Evolutionary conservation across 768 basidiomycete genomes (phyloP), one percentile per base, ranked within the genome.

Genomic region (Leucocoprinus leucothites): DNA sequence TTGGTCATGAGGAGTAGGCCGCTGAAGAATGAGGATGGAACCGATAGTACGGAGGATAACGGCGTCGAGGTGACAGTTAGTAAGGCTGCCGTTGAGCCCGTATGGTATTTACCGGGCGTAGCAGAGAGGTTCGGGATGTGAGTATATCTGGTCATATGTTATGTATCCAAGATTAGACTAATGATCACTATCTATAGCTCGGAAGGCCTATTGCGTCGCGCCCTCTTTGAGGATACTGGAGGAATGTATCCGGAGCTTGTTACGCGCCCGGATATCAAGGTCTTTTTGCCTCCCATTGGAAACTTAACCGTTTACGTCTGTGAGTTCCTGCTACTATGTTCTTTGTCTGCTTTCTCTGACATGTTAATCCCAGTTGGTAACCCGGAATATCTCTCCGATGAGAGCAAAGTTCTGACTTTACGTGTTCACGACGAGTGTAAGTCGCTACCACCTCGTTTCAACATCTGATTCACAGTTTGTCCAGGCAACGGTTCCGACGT

Each of bases 231-330:
- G 67, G 96, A 97, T 60, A 96, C 93, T 0, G 94, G 92, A 62
- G 93, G 94, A 64, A 93, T 92, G 89, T 94, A 91, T 68, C 94
- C 95, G 2, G 96, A 98, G 63, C 81, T 98, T 26, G 87, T 98
- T 64, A 98, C 96, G 5, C 85, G 94, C 19, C 90, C 94, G 0
- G 96, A 98, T 64, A 88, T 98, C 76, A 95, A 95, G 67, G 82
- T 94, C 19, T 98, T 97, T 79, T 78, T 98, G 0, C 96, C 96
- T 0, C 96, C 96, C 0, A 98, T 98, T 55, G 96, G 95, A 0
- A 85, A 85, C 43, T 66, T 91, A 57, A 95, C 95, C 0, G 92
- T 91, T 4, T 98, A 98, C 70, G 95, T 98, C 61, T 92, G 92
- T 89, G 59, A 56, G 79, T 61, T 2, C 6, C 9, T 6, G 6